Evolutionary conservation across 371 early-diverging fungal genomes (phyloP), one percentile per base, ranked within the genome.

Genomic region (Coemansia sp.): DNA sequence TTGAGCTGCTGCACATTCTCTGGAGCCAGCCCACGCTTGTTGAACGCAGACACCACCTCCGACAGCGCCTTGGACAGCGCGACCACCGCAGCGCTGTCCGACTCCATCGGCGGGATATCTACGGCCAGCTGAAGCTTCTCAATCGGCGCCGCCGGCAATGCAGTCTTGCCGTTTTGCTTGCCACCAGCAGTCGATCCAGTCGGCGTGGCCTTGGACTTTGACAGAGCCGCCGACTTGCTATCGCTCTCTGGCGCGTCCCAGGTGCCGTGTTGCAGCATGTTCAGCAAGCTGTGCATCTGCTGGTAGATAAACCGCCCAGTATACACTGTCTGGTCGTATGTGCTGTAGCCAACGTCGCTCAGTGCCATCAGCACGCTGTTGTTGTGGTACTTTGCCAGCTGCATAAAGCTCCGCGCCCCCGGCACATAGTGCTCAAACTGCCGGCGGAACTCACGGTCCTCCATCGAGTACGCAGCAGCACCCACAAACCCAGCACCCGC

Each of bases 381-480:
- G 51, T 77, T 60, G 48, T 77, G 77, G 55, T 76, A 58, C 57
- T 60, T 59, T n/a, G 59, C 62, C 49, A 78, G 66, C 36, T 50
- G 48, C 68, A 77, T 61, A 57, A 77, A 77, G 60, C 67, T 60
- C 52, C 46, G 53, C 7, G 62, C 78, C 5, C 69, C 69, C 7
- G 77, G 77, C n/a, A 77, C 79, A 31, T 74, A 77, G 18, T 71
- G 51, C 62, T 78, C 77, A 47, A 75, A 77, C 39, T 57, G 38
- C 40, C 62, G 55, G 9, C 57, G 65, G 57, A 68, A 76, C 16
- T 76, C 77, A n/a, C 43, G 29, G 48, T 71, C 72, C 36, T 71
- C 70, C 36, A 63, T 55, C 42, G 72, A 69, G 31, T 71, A 71
- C 32, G 64, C 69, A 2, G 72, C 72, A 0, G 72, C 72, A 2